Base-by-base conservation (phyloP, 139 green algal genomes). In the Coelastrella sp. region DNA sequence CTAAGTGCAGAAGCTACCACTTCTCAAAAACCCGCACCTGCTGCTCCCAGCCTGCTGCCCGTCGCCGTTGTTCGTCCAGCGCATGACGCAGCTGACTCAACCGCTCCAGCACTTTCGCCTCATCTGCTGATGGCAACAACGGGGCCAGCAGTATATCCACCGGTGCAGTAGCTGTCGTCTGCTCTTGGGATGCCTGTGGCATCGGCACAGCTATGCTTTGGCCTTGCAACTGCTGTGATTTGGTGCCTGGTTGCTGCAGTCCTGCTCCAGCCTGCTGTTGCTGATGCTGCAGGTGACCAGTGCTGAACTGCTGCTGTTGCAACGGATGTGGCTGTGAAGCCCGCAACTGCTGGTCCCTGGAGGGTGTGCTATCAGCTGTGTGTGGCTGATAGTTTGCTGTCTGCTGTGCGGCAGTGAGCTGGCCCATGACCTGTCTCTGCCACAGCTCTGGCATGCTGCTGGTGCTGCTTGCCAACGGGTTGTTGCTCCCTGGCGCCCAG, bases 81-180 rank as follows among this genome's bases (percentile, higher is more conserved):
- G 87, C 64, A 20, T 59, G n/a, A 2, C 87, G 32, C 87, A 91
- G 78, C 87, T 87, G 87, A 32, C 47, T 75, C n/a, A 91, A 22
- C 64, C 87, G 64, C 20, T 86, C 87, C 8, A 87, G 47, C 78
- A 91, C 60, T 64, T 87, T 80, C 0, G 58, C 16, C 7, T 91
- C 78, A 47, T 86, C 87, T 60, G 87, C 87, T 11, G 64, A 80
- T 5, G 87, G 87, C 66, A 91, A 22, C 78, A 91, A 59, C 65
- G 87, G 87, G 20, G 87, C 75, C 77, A 91, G 64, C 57, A 91
- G 78, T 65, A 91, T 32, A 17, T 91, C 87, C 20, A 87, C 17
- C 8, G 78, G 76, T 47, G 82, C 61, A 7, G 22, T 14, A 14
- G 5, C 65, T 57, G 20, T 20, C 73, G 73, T 71, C 56, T 90